Evolutionary conservation across 352 stramenopile genomes (phyloP), one percentile per base, ranked within the genome.

Genomic region (Aphanomyces euteiches): DNA sequence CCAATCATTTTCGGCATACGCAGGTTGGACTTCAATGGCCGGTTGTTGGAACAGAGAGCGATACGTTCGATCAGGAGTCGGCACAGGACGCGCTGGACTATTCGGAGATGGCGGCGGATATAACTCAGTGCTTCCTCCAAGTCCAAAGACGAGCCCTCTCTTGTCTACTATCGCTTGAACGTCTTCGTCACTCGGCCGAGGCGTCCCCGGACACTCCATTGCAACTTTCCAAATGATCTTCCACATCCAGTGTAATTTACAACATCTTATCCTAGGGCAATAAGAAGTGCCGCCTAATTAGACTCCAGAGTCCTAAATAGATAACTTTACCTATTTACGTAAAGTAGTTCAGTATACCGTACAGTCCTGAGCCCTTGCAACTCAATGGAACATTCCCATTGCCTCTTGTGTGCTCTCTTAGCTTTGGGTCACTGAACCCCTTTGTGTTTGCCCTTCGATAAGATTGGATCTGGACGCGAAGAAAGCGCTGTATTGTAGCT

Each of bases 1-100:
- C 86, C 86, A 94, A 48, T 85, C 81, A 68, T 90, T 90, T 3
- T 85, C 88, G 7, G 84, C 84, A 15, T 83, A 80, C 1, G 75
- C 75, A 0, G 83, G 80, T 0, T 85, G 86, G 41, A 94, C 80
- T 47, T 92, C 84, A 15, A 94, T 77, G 28, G 89, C 71, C 13
- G 86, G 84, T 61, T 94, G 86, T 76, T 94, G 86, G 73, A 94
- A 94, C 56, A 94, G 74, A 2, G 84, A 92, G 64, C 84, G 86
- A 72, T 94, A 94, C 61, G 92, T 81, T 68, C 86, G 84, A 67
- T 89, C 82, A 72, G 50, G 43, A 5, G 64, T 41, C n/a, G 64
- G 64, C 4, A 70, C 64, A n/a, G 43, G 43, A 6, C 64, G 64
- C 17, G 64, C 53, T 15, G 64, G 64, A 34, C 43, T 70, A 15